A percentile compares a stretch with the other conserved stretches of the same genome.
These are phyloP conservation scores for Sporothrix brunneoviolacea DNA, from an alignment of 2,329 filamentous ascomycete species.

Conservation along the genomic window DNA sequence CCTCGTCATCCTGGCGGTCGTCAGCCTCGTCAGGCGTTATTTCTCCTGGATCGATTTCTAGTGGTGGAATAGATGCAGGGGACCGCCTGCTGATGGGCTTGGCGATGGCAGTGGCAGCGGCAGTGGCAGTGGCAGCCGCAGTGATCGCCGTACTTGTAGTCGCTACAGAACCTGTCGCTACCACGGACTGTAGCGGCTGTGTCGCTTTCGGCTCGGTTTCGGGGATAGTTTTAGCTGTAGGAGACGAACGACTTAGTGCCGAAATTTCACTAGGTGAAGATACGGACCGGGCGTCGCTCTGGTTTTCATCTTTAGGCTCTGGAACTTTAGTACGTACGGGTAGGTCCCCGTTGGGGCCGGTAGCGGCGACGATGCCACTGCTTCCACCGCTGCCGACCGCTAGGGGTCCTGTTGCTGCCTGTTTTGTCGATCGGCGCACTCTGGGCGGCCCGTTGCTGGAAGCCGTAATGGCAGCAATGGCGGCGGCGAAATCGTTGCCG, in stretches of 20 bases:
- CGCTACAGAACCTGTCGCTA: background rate
- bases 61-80: background rate
- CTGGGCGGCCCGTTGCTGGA: constrained; percentile 10
- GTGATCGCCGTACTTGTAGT: too few relatives aligned
- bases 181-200: constrained; percentile 17
- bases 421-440: background rate
- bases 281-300: background rate
- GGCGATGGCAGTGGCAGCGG: background rate
- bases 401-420: constrained; percentile 7
- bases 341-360: constrained; percentile 5
- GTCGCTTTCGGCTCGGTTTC: constrained; percentile 13
- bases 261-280: background rate
- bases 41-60: constrained; percentile 3
- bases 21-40: too few relatives aligned
- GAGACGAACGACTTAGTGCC: constrained; percentile 16
- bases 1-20: constrained; percentile 1
- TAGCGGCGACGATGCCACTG: background rate
- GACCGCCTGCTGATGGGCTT: too few relatives aligned
- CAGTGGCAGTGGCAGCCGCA: too few relatives aligned
- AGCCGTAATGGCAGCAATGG: constrained; percentile 12
- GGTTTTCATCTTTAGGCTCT: constrained; percentile 3
- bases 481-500: constrained; percentile 1
- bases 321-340: constrained; percentile 20
- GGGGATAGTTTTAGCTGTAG: constrained; percentile 14
- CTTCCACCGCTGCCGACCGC: background rate